These are phyloP conservation scores for Colletotrichum lupini DNA, from an alignment of 2,329 filamentous ascomycete species.

Conservation along the genomic window DNA sequence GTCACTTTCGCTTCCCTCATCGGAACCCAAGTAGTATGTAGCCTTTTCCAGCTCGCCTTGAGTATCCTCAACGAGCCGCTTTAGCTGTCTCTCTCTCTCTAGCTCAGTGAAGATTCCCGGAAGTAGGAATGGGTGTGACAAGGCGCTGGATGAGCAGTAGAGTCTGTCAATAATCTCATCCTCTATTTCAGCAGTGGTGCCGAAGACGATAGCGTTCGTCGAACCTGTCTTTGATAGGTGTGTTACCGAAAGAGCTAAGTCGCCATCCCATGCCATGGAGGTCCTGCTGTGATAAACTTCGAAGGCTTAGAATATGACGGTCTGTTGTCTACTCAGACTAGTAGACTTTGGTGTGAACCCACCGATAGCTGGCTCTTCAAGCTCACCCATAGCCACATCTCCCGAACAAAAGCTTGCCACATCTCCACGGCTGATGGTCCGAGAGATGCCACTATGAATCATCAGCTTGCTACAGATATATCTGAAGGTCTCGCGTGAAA, in stretches of 20 bases:
- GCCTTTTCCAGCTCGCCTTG: background rate
- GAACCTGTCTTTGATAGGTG: background rate
- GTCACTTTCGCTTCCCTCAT: background rate
- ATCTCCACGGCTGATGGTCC: background rate
- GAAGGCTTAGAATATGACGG: no score
- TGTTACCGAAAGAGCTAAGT: background rate
- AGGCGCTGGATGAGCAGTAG: background rate
- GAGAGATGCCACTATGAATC: background rate
- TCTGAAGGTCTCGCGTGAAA: background rate
- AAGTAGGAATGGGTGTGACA: background rate
- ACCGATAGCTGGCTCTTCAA: background rate
- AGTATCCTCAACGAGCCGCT: background rate
- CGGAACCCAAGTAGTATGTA: background rate
- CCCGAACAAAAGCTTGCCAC: background rate
- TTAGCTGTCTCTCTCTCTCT: background rate
- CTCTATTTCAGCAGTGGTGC: background rate
- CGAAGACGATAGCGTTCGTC: background rate
- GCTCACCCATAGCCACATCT: background rate
- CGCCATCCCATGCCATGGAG: background rate
- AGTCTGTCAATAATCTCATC: background rate
- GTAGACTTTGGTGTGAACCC: background rate
- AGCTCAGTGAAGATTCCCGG: background rate
- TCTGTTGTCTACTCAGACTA: no score
- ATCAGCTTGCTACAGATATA: background rate
- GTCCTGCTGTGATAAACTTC: background rate